Evolutionary conservation across 805 yeast species (phyloP).

Genomic region (Jamesozyma rosinii): DNA sequence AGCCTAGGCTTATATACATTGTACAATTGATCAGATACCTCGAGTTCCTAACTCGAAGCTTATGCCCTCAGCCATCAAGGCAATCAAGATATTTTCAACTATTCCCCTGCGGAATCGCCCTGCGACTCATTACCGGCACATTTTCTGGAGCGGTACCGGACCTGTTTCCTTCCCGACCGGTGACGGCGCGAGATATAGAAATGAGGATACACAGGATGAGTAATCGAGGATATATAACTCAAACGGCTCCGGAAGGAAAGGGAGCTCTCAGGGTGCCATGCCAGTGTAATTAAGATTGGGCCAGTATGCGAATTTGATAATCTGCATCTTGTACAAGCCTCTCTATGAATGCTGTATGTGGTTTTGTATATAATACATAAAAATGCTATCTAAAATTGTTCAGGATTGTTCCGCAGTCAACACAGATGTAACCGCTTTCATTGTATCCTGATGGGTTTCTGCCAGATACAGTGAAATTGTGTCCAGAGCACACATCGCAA

Average conservation of each 20-base stretch:
- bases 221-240: neutral
- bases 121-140: too few species aligned
- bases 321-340: too few species aligned
- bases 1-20: too few species aligned
- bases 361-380: too few species aligned
- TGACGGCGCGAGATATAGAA: neutral
- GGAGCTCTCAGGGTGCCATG: too few species aligned
- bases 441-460: conserved; percentile 6
- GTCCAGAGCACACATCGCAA: conserved; percentile 25
- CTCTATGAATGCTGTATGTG: too few species aligned
- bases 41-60: too few species aligned
- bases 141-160: neutral
- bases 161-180: neutral
- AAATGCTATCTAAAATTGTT: conserved; percentile 17
- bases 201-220: neutral
- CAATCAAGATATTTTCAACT: neutral
- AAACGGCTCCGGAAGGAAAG: neutral
- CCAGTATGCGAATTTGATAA: too few species aligned
- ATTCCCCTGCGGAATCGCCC: neutral
- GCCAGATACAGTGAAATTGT: conserved; percentile 12
- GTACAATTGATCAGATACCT: too few species aligned
- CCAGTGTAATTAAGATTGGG: too few species aligned
- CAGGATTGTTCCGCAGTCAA: conserved; percentile 24
- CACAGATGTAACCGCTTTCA: conserved; percentile 16
- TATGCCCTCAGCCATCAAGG: neutral